Evolutionary conservation across 2,329 filamentous ascomycete species (phyloP), one percentile per base, ranked within the genome.

Genomic region (Hymenoscyphus linearis): DNA sequence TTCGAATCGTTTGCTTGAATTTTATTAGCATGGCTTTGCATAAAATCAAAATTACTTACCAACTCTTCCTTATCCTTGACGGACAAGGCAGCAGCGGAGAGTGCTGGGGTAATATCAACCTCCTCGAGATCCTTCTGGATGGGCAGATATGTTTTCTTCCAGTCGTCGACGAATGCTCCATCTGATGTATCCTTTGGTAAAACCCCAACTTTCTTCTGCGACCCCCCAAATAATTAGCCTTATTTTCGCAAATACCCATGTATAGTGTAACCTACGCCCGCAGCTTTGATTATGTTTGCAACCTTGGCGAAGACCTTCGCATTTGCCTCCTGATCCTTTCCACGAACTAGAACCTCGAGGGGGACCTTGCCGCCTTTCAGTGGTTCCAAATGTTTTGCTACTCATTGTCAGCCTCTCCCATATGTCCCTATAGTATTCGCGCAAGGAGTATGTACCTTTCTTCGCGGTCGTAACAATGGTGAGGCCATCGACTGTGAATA

Each of bases 391-490:
- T 98, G 93, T 73, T 96, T 93, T 27, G 95, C 93, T 96, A 69
- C 44, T 67, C 40, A 40, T 58, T 57, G 68, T 79, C 60, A 81
- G 75, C 53, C 60, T 64, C 53, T 26, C 18, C n/a, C 4, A n/a
- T 47, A 62, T 26, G 7, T 18, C 37, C 50, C n/a, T 16, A n/a
- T 37, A 37, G 6, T 55, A 25, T 7, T 47, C 55, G 37, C 40
- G 22, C 25, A n/a, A 27, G 16, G 54, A 44, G 47, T 25, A 70
- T 66, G 14, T 74, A 96, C 92, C 93, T 85, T 99, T 99, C 79
- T 99, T 99, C 62, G 91, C 88, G 5, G 95, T 99, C 6, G 95
- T 99, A 67, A 99, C 86, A 62, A 98, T 88, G 77, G 95, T 96
- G 69, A 98, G 82, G 54, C 86, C 86, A 64, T 98, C 95, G 64